Percentiles rank a stretch among this genome's conserved stretches.
Evolutionary conservation across 441 rosid species (phyloP).

Genomic region (Erodium moschatum): DNA sequence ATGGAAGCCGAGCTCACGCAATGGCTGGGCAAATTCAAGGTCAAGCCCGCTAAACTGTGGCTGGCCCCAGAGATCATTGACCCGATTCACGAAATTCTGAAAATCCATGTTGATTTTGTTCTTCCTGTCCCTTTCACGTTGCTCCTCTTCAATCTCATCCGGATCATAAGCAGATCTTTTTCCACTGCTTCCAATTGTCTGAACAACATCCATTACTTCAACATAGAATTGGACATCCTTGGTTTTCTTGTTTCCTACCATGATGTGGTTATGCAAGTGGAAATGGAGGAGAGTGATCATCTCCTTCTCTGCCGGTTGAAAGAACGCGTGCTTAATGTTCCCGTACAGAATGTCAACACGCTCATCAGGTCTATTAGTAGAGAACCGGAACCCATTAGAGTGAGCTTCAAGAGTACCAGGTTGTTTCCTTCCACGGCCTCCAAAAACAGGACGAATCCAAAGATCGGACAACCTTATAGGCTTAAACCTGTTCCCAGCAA

Average conservation of each 20-base stretch:
- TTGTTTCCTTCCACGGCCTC: constrained; percentile 33
- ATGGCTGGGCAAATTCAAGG: constrained; percentile 33
- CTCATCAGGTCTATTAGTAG: constrained; percentile 31
- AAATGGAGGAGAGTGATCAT: constrained; percentile 35
- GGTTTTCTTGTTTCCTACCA: constrained; percentile 34
- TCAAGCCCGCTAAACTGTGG: constrained; percentile 29
- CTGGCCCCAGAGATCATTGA: constrained; percentile 30
- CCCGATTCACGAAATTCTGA: constrained; percentile 24
- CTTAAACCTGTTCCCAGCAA: constrained; percentile 27
- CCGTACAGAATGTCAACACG: constrained; percentile 29
- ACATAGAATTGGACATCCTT: constrained; percentile 31
- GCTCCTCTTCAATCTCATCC: constrained; percentile 37
- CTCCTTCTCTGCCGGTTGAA: constrained; percentile 36
- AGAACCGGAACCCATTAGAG: constrained; percentile 28
- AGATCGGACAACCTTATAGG: constrained; percentile 30
- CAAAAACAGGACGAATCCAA: constrained; percentile 33
- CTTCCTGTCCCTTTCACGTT: constrained; percentile 30
- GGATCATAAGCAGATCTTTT: constrained; percentile 36
- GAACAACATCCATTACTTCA: constrained; percentile 35
- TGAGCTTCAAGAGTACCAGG: constrained; percentile 32
- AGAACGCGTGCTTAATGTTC: constrained; percentile 30
- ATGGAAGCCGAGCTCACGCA: constrained; percentile 33
- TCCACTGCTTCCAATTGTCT: constrained; percentile 29
- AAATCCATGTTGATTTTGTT: constrained; percentile 27
- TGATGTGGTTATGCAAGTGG: constrained; percentile 33